These are phyloP conservation scores for Zoysia pacifica DNA, from an alignment of 176 grass and related monocot species.

Conservation along the genomic window DNA sequence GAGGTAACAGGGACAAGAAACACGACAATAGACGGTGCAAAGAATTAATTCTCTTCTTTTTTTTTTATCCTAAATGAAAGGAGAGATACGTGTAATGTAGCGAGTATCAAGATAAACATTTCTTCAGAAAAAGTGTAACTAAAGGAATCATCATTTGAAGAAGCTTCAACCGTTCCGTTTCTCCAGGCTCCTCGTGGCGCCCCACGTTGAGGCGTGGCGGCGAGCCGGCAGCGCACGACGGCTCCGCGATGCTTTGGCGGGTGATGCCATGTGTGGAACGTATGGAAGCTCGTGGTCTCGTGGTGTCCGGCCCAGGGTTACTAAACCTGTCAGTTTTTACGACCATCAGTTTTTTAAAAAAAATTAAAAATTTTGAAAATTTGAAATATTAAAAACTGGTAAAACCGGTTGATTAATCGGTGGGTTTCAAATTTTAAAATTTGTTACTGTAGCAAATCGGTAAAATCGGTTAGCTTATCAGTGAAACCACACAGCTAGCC, in stretches of 20 bases:
- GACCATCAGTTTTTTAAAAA: too few species aligned
- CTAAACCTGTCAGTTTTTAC: too few species aligned
- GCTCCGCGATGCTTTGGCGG: background rate
- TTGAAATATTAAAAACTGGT: too few species aligned
- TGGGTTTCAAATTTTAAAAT: too few species aligned
- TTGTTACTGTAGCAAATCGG: too few species aligned
- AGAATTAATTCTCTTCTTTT: background rate
- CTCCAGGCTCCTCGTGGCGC: background rate
- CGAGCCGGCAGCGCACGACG: conserved; percentile 14
- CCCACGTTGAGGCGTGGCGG: background rate
- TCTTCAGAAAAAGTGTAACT: background rate
- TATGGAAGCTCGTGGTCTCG: background rate
- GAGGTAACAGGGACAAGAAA: background rate
- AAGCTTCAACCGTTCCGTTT: background rate
- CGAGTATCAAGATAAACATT: background rate
- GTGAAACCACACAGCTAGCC: too few species aligned
- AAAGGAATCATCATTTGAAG: background rate
- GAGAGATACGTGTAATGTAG: background rate
- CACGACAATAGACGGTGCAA: background rate
- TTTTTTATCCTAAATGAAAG: background rate
- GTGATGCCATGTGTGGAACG: conserved; percentile 19
- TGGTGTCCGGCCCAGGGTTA: background rate
- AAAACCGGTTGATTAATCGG: too few species aligned
- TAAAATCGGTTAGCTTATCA: too few species aligned
- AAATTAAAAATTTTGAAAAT: too few species aligned